phyloP scores from a whole-genome alignment of 2,329 filamentous ascomycete species.

The Trichoderma sp. region DNA sequence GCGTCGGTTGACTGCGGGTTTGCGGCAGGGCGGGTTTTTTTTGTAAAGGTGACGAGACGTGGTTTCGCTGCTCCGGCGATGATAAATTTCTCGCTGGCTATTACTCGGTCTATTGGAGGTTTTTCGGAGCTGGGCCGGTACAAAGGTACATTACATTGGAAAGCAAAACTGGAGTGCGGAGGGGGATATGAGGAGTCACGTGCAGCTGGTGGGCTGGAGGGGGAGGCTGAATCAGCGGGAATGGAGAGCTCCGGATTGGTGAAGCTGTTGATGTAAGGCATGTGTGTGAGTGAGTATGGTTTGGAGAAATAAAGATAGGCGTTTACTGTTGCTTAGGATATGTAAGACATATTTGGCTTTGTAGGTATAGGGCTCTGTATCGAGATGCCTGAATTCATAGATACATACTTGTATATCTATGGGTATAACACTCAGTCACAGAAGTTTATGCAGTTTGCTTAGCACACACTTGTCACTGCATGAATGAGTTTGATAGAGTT shows the following conservation, averaged over 20 bases:
- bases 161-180: conserved; percentile 18
- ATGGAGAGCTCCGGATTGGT: conserved; percentile 10
- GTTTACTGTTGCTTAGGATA: neutral
- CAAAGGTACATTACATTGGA: neutral
- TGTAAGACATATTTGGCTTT: neutral
- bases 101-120: conserved; percentile 28
- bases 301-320: neutral
- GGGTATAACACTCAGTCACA: neutral
- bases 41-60: conserved; percentile 6
- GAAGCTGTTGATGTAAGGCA: neutral
- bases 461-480: neutral
- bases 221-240: conserved; percentile 8
- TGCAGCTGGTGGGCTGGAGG: neutral
- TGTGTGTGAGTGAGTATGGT: neutral
- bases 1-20: neutral
- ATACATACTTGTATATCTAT: neutral
- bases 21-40: conserved; percentile 18
- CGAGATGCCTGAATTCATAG: neutral
- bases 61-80: conserved; percentile 27
- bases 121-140: conserved; percentile 29
- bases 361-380: neutral
- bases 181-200: conserved; percentile 17
- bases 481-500: neutral
- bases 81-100: conserved; percentile 48
- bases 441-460: neutral